A percentile compares a stretch with the other conserved stretches of the same genome.
Evolutionary conservation across 352 stramenopile species (phyloP).

Genomic region (Phytophthora multivora): DNA sequence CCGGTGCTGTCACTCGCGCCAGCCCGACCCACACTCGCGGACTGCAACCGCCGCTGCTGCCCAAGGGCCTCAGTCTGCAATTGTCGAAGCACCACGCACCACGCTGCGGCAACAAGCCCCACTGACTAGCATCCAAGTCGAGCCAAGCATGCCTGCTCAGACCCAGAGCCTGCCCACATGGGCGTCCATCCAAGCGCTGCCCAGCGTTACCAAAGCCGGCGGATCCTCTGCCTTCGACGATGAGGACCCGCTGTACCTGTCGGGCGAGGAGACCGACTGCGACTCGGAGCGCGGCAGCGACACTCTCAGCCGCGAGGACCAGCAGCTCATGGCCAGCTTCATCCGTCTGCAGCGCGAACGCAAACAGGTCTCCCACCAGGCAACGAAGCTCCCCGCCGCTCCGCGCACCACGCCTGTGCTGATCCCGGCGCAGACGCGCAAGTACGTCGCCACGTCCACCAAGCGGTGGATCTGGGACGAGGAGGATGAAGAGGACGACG

Average conservation of each 20-base stretch:
- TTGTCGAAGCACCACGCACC: conserved; percentile 26
- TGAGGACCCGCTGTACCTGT: conserved; percentile 46
- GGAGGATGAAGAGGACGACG: conserved; percentile 50
- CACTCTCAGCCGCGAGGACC: conserved; percentile 50
- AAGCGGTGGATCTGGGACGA: conserved; percentile 45
- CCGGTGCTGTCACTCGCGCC: conserved; percentile 19
- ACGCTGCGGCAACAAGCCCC: conserved; percentile 1
- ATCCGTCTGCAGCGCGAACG: conserved; percentile 34
- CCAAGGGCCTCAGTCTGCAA: conserved; percentile 38
- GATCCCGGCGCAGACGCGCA: conserved; percentile 44
- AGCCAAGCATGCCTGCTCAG: conserved; percentile 14
- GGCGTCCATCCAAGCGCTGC: conserved; percentile 10
- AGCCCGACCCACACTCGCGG: conserved; percentile 15
- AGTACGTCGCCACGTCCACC: conserved; percentile 46
- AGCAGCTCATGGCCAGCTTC: conserved; percentile 55
- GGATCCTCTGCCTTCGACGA: conserved; percentile 25
- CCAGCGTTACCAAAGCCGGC: conserved; percentile 7
- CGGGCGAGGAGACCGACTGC: conserved; percentile 71
- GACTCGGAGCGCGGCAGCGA: conserved; percentile 61
- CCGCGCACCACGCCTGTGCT: conserved; percentile 35
- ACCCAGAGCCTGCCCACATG: conserved; percentile 49
- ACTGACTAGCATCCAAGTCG: conserved; percentile 11
- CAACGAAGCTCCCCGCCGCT: background rate
- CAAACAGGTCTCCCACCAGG: conserved; percentile 16
- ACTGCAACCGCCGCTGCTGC: background rate